Base-by-base conservation (phyloP, 306 rosid genomes). In the Rosa rugosa region DNA sequence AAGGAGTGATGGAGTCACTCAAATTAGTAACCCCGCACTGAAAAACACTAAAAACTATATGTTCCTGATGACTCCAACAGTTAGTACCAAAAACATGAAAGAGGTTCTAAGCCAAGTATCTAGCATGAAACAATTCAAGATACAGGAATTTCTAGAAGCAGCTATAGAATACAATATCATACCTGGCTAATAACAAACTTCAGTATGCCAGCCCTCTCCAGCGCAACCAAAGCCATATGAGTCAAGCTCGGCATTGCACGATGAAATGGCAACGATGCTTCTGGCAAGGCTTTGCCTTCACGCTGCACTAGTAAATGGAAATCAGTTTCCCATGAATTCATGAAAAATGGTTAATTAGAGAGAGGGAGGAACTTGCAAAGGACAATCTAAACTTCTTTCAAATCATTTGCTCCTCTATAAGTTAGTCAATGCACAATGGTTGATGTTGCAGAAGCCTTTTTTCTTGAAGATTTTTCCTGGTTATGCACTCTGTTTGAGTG, bases 231-330 rank as follows among this genome's bases (percentile, higher is more conserved):
- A 79, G 96, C 96, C 98, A 92, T 93, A 86, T 95, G 99, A 70
- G 99, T 95, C 86, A 91, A 71, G 86, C 98, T 93, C 23, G 98
- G 99, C 80, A 83, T 72, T 12, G 99, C 99, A 2, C 98, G 99
- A 86, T 95, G 99, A 90, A 95, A 95, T 46, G 99, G 99, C 76
- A 93, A 79, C 27, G 98, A 95, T 80, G 98, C 98, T 86, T 88
- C 99, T 7, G 99, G 99, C 88, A 93, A 85, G 78, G 94, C 91
- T 87, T 95, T 91, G 75, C 99, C 99, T 90, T 95, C 99, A 78
- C 93, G 97, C 99, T 95, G 90, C 73, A 85, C 70, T 22, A 83
- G 76, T 51, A 66, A 25, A 79, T 80, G 69, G 76, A 71, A 71
- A 84, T 73, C 64, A 59, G n/a, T 75, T 59, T 59, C 54, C 10